Base-by-base conservation (phyloP, 352 stramenopile species). In the Saprolegnia parasitica region DNA sequence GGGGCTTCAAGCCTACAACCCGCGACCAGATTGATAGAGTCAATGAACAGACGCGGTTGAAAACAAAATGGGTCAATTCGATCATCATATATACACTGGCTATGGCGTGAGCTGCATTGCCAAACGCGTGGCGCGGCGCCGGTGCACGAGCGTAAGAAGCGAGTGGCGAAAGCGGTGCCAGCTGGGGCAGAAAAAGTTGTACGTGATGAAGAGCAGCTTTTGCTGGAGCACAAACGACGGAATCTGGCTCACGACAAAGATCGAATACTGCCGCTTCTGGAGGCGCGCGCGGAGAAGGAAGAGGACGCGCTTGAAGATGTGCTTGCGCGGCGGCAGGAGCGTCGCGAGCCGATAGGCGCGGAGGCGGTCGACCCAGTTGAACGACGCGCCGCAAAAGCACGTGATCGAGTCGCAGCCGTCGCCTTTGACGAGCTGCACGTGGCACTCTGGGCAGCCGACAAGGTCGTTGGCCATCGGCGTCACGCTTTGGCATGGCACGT, bases 391-490 rank as follows among this genome's bases (percentile, higher is more conserved):
- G 32, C 61, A 67, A 46, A 55, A 67, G 49, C 61, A 67, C 18
- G 32, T 47, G 13, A 67, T 35, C 13, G 21, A 42, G 49, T 67
- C 61, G 32, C 61, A 67, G 23, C 61, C 61, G 32, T 67, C 61
- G 49, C 61, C 61, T 46, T 67, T 67, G 29, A 67, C 61, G 11
- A 67, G 32, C 16, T 58, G 45, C 23, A 67, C 16, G 32, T 21
- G 21, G 40, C 61, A 67, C 13, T 55, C 15, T 0, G n/a, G 18
- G 32, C 61, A 67, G 1, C 56, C 46, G 23, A 46, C 61, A 16
- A 67, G 13, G 35, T 60, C 52, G 35, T 60, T 24, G 35, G n/a
- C 35, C 16, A n/a, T 24, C 9, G 24, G 52, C 11, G 11, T 3
- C 4, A 3, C 18, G 11, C 13, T n/a, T 11, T 16, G 1, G n/a